Conservation (phyloP, 148 eudicot species). For the Chenopodium formosanum region DNA sequence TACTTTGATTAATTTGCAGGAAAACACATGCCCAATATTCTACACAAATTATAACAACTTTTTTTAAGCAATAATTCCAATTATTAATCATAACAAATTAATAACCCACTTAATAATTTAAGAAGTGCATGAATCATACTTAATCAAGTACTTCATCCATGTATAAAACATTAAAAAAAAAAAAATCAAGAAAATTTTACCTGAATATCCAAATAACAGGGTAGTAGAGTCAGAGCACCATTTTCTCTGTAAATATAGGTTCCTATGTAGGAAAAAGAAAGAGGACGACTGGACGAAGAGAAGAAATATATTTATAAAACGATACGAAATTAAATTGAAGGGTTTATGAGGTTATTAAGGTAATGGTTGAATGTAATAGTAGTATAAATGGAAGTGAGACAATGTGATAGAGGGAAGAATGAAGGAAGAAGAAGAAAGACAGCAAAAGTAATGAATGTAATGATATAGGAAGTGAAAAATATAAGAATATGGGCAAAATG, state of each 20-base stretch:
- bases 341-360: not conserved
- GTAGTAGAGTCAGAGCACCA: not conserved
- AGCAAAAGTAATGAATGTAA: not conserved
- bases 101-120: not conserved
- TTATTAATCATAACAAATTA: constrained; percentile 3
- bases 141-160: not conserved
- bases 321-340: not conserved
- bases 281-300: not conserved
- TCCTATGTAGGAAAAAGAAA: too few species aligned
- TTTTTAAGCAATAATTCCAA: constrained; percentile 2
- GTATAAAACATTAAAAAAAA: not conserved
- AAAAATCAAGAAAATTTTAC: not conserved
- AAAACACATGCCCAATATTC: not conserved
- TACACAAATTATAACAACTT: not conserved
- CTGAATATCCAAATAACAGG: not conserved
- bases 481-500: not conserved
- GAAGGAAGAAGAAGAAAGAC: not conserved
- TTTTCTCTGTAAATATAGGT: not conserved
- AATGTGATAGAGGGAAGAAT: not conserved
- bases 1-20: not conserved
- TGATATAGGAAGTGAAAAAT: not conserved
- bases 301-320: not conserved
- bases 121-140: not conserved
- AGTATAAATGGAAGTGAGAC: not conserved
- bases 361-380: not conserved